Conservation (phyloP, 1,139 yeast species). For the Saccharomycopsis crataegensis region DNA sequence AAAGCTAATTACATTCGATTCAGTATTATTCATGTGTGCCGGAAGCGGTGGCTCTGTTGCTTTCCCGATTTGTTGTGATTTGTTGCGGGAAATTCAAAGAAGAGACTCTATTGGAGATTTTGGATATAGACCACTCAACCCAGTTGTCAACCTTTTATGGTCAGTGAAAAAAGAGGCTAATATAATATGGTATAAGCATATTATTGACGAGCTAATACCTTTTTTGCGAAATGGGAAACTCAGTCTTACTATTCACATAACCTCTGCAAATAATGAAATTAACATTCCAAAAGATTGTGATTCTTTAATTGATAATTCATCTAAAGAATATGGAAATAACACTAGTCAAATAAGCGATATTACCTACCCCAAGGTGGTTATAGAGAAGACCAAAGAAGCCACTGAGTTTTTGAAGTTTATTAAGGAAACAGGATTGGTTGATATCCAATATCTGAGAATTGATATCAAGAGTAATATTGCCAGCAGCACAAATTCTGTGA, state of each 20-base stretch:
- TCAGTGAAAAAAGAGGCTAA: conserved; percentile 28
- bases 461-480: conserved; percentile 1
- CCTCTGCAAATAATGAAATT: conserved; percentile 10
- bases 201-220: conserved; percentile 29
- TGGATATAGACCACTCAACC: conserved; percentile 30
- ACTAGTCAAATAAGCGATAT: no score
- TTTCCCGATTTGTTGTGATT: conserved; percentile 38
- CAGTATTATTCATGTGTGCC: conserved; percentile 35
- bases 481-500: conserved; percentile 10
- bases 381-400: neutral
- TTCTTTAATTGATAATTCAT: no score
- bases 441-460: conserved; percentile 3
- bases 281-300: neutral
- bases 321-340: no score
- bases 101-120: conserved; percentile 31
- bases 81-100: conserved; percentile 26
- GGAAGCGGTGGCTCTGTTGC: conserved; percentile 43
- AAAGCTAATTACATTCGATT: conserved; percentile 37
- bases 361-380: neutral
- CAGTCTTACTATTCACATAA: conserved; percentile 27
- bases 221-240: conserved; percentile 28
- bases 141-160: conserved; percentile 33
- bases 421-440: neutral
- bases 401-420: neutral
- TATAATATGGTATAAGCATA: conserved; percentile 34